These are phyloP conservation scores for Clathrus columnatus DNA, from an alignment of 768 basidiomycete genomes.

Conservation along the genomic window DNA sequence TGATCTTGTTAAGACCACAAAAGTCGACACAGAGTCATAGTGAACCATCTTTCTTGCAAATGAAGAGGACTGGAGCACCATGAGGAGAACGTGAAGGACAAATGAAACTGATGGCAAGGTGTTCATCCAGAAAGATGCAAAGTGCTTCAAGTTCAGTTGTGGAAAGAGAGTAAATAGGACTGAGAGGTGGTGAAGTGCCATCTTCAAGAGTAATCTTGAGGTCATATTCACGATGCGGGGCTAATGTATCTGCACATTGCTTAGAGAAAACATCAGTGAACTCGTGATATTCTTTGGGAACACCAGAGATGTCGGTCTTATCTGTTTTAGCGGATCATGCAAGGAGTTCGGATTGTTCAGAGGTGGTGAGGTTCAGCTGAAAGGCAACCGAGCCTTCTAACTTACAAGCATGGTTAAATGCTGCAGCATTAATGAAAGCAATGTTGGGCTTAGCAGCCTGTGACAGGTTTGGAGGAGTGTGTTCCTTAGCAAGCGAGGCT, in stretches of 20 bases:
- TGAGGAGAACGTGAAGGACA: constrained; percentile 20
- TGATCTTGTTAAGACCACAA: constrained; percentile 25
- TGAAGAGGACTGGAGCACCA: constrained; percentile 21
- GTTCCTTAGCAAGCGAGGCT: background rate
- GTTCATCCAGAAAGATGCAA: constrained; percentile 26
- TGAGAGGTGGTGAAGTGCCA: constrained; percentile 19
- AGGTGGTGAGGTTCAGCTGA: background rate
- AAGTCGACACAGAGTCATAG: constrained; percentile 25
- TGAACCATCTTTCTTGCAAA: constrained; percentile 26
- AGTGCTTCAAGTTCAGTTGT: constrained; percentile 26
- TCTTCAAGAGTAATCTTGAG: constrained; percentile 26
- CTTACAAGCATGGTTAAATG: background rate
- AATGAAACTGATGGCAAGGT: constrained; percentile 30
- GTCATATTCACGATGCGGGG: constrained; percentile 29
- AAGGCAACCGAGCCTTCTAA: background rate
- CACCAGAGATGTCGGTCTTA: background rate
- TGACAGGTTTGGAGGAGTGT: background rate
- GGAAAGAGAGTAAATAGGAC: constrained; percentile 29
- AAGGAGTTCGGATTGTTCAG: background rate
- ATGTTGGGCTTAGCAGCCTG: constrained; percentile 1
- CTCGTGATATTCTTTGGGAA: constrained; percentile 24
- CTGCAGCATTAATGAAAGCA: constrained; percentile 7
- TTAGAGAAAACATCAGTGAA: constrained; percentile 23
- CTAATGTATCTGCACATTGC: constrained; percentile 22
- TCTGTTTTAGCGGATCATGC: background rate